These are phyloP conservation scores for Diutina ranongensis DNA, from an alignment of 1,139 yeast species.

Conservation along the genomic window DNA sequence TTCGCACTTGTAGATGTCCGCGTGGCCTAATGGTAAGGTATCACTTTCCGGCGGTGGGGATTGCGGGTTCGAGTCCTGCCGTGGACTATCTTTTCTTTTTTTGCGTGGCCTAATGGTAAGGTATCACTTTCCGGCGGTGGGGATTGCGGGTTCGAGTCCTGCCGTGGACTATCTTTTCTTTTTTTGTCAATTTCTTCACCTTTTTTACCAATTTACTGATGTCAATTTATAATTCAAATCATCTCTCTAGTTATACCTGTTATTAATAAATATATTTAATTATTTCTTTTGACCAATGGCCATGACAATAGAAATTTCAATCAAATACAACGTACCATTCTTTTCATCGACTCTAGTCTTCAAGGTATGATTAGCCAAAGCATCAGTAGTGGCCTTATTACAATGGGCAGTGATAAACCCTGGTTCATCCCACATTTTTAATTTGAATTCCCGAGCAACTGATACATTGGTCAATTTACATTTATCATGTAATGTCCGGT, in stretches of 20 bases:
- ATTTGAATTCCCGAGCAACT: not conserved
- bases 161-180: no score
- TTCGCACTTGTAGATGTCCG: no score
- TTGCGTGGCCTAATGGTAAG: no score
- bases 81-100: conserved; percentile 1
- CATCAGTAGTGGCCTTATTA: not conserved
- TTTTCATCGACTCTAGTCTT: not conserved
- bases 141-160: not conserved
- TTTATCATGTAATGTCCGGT: not conserved
- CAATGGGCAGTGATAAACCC: conserved; percentile 1
- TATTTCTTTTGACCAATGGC: not conserved
- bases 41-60: conserved; percentile 6
- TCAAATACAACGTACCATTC: not conserved
- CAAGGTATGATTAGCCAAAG: not conserved
- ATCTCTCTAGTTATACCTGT: no score
- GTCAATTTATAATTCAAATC: no score
- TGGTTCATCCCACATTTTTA: not conserved
- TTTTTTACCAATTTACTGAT: no score
- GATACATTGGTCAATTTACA: not conserved
- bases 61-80: conserved; percentile 6
- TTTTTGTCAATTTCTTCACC: no score
- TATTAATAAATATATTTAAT: no score
- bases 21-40: conserved; percentile 6
- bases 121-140: no score
- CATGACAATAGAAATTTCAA: conserved; percentile 3